Percentiles rank a stretch among this genome's conserved stretches.
Evolutionary conservation across 2,329 filamentous ascomycete species (phyloP).

Genomic region (Sporothrix inflata): DNA sequence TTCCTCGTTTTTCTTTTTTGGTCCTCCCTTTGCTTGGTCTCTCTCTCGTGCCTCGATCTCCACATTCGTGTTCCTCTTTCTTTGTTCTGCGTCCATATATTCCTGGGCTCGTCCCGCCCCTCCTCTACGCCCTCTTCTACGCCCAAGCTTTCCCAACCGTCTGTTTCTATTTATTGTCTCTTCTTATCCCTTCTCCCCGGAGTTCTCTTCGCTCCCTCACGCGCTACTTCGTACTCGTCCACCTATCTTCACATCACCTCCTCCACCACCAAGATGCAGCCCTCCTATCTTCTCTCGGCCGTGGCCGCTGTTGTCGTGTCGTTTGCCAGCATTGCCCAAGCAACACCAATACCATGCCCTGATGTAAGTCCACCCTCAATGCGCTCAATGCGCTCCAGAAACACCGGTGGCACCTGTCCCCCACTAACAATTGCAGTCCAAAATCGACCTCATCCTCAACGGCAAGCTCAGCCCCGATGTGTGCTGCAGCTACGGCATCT

Average conservation of each 20-base stretch:
- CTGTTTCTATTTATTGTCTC: neutral
- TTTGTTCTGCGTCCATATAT: neutral
- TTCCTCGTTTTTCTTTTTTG: neutral
- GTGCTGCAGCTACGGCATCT: conserved; percentile 59
- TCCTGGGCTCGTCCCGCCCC: conserved; percentile 12
- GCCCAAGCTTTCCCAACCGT: neutral
- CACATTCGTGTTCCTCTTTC: conserved; percentile 1
- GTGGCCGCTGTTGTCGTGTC: conserved; percentile 36
- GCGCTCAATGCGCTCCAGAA: neutral
- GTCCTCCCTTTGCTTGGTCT: neutral
- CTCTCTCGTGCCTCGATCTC: conserved; percentile 12
- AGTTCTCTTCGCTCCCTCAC: neutral
- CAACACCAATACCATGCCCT: conserved; percentile 46
- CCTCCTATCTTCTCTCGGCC: conserved; percentile 35
- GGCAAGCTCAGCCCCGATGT: conserved; percentile 52
- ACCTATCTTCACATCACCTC: neutral
- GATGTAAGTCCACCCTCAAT: conserved; percentile 40
- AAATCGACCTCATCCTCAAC: conserved; percentile 51
- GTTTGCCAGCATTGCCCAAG: conserved; percentile 37
- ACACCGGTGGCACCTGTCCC: neutral
- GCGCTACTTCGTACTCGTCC: neutral
- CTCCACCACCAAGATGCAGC: conserved; percentile 35
- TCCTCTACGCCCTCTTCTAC: neutral
- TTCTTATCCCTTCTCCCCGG: neutral
- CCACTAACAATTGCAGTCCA: conserved; percentile 36